Evolutionary conservation across 1,139 yeast species (phyloP).

Genomic region (Tardiomyces blankii): DNA sequence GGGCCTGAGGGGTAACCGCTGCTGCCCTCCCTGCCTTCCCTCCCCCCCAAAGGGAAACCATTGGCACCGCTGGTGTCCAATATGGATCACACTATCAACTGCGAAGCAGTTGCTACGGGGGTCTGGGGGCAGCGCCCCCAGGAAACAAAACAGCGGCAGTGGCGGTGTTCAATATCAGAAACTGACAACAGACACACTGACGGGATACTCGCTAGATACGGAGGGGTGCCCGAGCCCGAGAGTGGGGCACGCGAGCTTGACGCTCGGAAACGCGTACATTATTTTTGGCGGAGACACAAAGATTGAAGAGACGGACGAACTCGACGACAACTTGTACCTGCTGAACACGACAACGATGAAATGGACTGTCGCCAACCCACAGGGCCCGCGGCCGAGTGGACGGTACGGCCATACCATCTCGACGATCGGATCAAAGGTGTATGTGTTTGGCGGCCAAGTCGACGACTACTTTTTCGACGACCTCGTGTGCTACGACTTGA

Average conservation of each 20-base stretch:
- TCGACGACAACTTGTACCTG: slow-evolving; percentile 81
- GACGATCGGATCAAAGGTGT: slow-evolving; percentile 60
- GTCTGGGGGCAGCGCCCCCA: too few species aligned
- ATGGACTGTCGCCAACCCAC: slow-evolving; percentile 83
- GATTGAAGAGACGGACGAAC: slow-evolving; percentile 61
- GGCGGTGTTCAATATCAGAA: neutral
- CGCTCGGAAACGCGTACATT: slow-evolving; percentile 91
- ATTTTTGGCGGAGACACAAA: slow-evolving; percentile 96
- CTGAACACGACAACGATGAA: slow-evolving; percentile 83
- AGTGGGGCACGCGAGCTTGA: slow-evolving; percentile 88
- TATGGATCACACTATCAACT: too few species aligned
- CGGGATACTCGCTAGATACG: slow-evolving; percentile 55
- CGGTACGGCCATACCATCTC: slow-evolving; percentile 86
- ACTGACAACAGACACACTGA: slow-evolving; percentile 19
- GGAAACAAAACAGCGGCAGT: too few species aligned
- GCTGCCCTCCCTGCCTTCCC: too few species aligned
- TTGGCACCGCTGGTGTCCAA: too few species aligned
- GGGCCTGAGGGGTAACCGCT: too few species aligned
- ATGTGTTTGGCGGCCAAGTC: slow-evolving; percentile 90
- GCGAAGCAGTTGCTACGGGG: too few species aligned
- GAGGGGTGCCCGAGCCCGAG: slow-evolving; percentile 86
- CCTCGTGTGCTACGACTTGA: slow-evolving; percentile 74
- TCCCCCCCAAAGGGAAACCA: too few species aligned
- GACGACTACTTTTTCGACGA: slow-evolving; percentile 84
- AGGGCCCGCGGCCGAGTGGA: slow-evolving; percentile 78